phyloP scores from a whole-genome alignment of 1,284 basidiomycete genomes.

The Sporisorium iseilematis-ciliati region DNA sequence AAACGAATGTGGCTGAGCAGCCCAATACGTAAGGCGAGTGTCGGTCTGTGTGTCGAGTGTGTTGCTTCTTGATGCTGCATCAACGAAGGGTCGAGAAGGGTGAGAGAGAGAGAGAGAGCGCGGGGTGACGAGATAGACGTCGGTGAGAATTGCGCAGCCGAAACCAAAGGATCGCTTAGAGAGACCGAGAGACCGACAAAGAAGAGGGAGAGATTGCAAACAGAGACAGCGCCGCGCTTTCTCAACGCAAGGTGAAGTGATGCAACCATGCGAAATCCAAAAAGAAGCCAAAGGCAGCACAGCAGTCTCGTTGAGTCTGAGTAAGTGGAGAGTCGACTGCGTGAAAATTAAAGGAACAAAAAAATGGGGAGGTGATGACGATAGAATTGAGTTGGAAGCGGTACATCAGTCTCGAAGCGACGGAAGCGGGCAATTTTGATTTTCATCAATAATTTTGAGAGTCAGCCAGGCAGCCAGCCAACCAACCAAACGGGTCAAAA shows the following conservation, averaged over 20 bases:
- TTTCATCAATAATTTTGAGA: no score
- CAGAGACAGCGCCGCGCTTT: background rate
- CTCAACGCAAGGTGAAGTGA: background rate
- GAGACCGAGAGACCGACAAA: background rate
- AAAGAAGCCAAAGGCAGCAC: background rate
- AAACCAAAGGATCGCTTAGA: background rate
- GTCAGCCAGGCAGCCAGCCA: no score
- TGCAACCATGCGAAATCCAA: background rate
- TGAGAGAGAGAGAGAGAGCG: background rate
- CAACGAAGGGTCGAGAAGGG: background rate
- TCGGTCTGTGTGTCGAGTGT: background rate
- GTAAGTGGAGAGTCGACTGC: background rate
- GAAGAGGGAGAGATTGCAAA: no score
- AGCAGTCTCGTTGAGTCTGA: background rate
- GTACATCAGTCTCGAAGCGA: no score
- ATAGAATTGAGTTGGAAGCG: no score
- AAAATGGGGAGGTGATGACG: no score
- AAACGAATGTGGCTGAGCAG: slow-evolving; percentile 1
- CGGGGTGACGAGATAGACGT: background rate
- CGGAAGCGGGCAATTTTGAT: no score
- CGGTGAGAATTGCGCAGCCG: background rate
- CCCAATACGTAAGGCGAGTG: background rate
- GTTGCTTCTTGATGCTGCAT: no score
- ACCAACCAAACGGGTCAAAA: no score
- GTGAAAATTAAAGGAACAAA: no score